These are phyloP conservation scores for Vicia sativa DNA, from an alignment of 306 rosid species.

Conservation along the genomic window DNA sequence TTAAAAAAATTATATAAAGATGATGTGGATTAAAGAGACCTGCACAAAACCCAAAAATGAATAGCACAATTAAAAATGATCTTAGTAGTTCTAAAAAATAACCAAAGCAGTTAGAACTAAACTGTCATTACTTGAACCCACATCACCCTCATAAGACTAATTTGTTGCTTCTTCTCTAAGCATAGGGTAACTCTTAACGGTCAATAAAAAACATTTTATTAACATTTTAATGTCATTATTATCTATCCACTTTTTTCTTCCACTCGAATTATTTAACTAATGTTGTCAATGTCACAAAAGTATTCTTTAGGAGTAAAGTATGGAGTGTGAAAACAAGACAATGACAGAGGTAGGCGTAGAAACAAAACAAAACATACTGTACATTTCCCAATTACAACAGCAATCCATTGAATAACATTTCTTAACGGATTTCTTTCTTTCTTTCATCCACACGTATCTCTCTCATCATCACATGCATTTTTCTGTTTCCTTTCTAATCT, in stretches of 20 bases:
- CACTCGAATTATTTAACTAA: neutral
- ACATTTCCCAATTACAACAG: neutral
- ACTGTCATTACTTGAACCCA: too few species aligned
- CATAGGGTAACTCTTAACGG: neutral
- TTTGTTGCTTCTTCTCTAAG: too few species aligned
- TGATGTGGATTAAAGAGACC: too few species aligned
- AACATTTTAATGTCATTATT: neutral
- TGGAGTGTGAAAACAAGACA: conserved; percentile 34
- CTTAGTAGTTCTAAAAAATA: too few species aligned
- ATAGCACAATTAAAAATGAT: too few species aligned
- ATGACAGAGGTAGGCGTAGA: conserved; percentile 24
- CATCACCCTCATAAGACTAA: too few species aligned
- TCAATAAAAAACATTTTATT: neutral
- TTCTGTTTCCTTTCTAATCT: conserved; percentile 21
- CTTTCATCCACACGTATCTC: conserved; percentile 14
- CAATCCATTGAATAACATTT: conserved; percentile 2
- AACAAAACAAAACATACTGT: neutral
- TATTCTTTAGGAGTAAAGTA: neutral
- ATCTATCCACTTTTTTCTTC: neutral
- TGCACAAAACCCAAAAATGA: too few species aligned
- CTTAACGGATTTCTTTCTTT: neutral
- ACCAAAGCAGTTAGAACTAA: too few species aligned
- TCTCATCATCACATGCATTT: conserved; percentile 29
- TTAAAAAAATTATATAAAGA: too few species aligned
- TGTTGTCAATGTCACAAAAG: conserved; percentile 10